Conservation (phyloP, 139 green algal species). For the Spirogloea muscicola region DNA sequence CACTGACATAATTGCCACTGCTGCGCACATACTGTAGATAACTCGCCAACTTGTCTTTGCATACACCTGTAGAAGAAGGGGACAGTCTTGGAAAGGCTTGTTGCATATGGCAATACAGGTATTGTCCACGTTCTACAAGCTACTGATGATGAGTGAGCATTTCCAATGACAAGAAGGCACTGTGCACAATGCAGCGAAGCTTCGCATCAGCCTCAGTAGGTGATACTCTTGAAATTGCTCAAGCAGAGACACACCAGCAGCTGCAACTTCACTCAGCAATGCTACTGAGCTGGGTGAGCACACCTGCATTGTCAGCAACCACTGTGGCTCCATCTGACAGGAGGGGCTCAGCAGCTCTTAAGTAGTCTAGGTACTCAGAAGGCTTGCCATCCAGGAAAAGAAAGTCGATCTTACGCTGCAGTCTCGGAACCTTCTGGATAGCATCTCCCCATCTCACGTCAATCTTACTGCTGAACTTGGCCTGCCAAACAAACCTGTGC, state of each 20-base stretch:
- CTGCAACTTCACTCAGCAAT: not conserved
- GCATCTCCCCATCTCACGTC: constrained; percentile 57
- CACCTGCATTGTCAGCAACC: constrained; percentile 65
- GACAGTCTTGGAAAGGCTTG: not conserved
- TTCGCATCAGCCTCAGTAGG: not conserved
- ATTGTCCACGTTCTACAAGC: not conserved
- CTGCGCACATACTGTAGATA: constrained; percentile 64
- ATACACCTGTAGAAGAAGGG: constrained; percentile 8
- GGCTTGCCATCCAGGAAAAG: constrained; percentile 66
- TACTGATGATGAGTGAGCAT: not conserved
- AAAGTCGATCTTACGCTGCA: constrained; percentile 53
- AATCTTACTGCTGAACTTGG: constrained; percentile 48
- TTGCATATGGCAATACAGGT: not conserved
- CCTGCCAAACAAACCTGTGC: constrained; percentile 57
- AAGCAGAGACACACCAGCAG: not conserved
- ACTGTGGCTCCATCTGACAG: constrained; percentile 56
- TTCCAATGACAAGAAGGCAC: not conserved
- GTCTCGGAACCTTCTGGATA: constrained; percentile 23
- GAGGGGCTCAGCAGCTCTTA: constrained; percentile 57
- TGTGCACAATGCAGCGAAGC: not conserved
- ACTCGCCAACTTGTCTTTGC: constrained; percentile 2
- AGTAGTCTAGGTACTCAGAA: constrained; percentile 61
- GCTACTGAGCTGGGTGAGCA: not conserved
- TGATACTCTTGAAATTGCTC: not conserved
- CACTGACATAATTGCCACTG: constrained; percentile 47